Evolutionary conservation across 2,329 filamentous ascomycete species (phyloP).

Genomic region (Paramyrothecium sp.): DNA sequence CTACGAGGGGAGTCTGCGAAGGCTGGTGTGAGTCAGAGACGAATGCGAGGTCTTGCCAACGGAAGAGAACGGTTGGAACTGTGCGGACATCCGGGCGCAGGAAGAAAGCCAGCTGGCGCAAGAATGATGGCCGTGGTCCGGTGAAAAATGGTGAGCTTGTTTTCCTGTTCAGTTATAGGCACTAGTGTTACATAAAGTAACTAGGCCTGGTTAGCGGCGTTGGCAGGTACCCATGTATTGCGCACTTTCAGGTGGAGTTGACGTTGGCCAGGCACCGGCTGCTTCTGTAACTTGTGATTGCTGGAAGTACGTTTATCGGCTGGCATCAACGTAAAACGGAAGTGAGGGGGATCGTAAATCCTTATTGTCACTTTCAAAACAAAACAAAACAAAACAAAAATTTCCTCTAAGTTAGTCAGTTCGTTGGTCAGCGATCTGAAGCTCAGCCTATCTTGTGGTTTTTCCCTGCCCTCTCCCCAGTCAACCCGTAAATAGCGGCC

Average conservation of each 20-base stretch:
- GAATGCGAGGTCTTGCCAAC: background rate
- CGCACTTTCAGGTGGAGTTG: background rate
- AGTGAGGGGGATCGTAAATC: background rate
- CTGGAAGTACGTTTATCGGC: background rate
- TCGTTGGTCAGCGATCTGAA: background rate
- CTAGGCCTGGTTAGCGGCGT: background rate
- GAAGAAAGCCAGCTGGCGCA: background rate
- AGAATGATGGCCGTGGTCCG: background rate
- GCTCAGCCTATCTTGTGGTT: background rate
- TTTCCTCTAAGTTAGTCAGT: background rate
- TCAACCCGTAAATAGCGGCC: background rate
- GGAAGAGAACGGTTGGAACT: background rate
- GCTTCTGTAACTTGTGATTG: background rate
- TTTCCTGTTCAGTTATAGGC: background rate
- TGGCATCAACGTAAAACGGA: background rate
- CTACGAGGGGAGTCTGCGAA: background rate
- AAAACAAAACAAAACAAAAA: too few relatives aligned
- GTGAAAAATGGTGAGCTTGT: background rate
- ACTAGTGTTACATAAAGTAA: background rate
- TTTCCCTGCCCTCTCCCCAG: background rate
- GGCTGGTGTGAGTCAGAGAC: background rate
- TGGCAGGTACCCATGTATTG: background rate
- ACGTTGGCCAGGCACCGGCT: background rate
- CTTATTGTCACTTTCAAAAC: background rate
- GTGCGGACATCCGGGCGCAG: background rate